These are phyloP conservation scores for Spiromastix sp. DNA, from an alignment of 2,329 filamentous ascomycete genomes.

Conservation along the genomic window DNA sequence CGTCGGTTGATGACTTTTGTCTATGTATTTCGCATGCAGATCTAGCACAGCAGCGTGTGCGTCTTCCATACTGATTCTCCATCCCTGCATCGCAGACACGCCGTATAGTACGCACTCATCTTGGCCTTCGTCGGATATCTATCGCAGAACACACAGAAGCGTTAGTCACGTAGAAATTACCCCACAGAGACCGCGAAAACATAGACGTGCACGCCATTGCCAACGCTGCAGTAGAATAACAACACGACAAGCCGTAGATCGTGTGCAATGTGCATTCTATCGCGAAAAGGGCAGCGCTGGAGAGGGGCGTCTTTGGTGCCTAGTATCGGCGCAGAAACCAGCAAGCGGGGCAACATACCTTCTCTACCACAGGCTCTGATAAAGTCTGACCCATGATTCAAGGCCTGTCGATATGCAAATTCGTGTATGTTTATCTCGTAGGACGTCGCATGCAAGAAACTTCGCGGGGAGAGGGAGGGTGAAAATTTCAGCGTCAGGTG, in stretches of 20 bases:
- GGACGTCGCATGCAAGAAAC: too few relatives aligned
- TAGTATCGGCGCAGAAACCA: too few relatives aligned
- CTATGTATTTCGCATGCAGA: slow-evolving; percentile 54
- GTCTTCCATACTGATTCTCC: slow-evolving; percentile 99
- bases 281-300: too few relatives aligned
- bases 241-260: too few relatives aligned
- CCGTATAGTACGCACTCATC: slow-evolving; percentile 91
- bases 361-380: slow-evolving; percentile 96
- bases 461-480: slow-evolving; percentile 15
- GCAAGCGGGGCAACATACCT: slow-evolving; percentile 53
- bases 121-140: slow-evolving; percentile 82
- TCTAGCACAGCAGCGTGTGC: slow-evolving; percentile 85
- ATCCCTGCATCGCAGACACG: slow-evolving; percentile 98
- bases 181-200: too few relatives aligned
- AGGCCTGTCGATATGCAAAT: too few relatives aligned
- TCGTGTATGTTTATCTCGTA: too few relatives aligned
- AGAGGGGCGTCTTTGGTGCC: too few relatives aligned
- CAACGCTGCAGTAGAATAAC: too few relatives aligned
- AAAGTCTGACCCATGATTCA: slow-evolving; percentile 92
- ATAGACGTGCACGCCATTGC: too few relatives aligned
- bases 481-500: neutral
- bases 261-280: too few relatives aligned
- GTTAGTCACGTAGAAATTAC: too few relatives aligned
- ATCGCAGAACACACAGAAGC: slow-evolving; percentile 5
- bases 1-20: slow-evolving; percentile 44